phyloP scores from a whole-genome alignment of 805 yeast species.

The Spathaspora gorwiae region DNA sequence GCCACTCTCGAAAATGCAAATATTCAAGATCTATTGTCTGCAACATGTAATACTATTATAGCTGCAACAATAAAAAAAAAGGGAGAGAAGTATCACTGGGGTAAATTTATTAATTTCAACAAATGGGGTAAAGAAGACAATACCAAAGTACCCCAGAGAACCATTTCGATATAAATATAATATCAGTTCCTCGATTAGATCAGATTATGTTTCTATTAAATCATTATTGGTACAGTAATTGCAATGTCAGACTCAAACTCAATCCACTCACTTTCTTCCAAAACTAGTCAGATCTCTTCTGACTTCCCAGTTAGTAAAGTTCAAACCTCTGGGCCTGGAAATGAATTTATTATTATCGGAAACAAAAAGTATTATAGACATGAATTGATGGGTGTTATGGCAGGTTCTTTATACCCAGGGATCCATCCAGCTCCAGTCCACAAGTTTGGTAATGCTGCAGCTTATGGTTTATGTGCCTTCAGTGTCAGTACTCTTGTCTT shows the following conservation, averaged over 20 bases:
- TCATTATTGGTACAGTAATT: no score
- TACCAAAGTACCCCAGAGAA: no score
- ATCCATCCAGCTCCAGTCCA: constrained; percentile 46
- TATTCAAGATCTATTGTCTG: no score
- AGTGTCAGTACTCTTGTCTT: constrained; percentile 44
- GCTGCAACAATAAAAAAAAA: no score
- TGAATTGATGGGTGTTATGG: constrained; percentile 61
- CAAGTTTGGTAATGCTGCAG: constrained; percentile 49
- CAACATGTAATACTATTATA: no score
- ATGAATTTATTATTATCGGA: constrained; percentile 39
- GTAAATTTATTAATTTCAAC: no score
- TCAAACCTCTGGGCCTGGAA: constrained; percentile 29
- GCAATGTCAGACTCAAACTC: constrained; percentile 39
- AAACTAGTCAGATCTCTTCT: constrained; percentile 1
- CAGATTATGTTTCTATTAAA: no score
- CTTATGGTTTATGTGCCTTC: constrained; percentile 50
- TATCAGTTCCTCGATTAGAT: no score
- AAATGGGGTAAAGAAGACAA: no score
- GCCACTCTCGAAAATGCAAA: no score
- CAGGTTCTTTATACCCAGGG: constrained; percentile 48
- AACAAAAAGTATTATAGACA: constrained; percentile 42
- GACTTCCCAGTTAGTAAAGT: constrained; percentile 18
- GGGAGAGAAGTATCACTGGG: no score
- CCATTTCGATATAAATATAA: no score
- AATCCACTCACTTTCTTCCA: constrained; percentile 25